Conservation (phyloP, 2,329 filamentous ascomycete genomes). For the Penicillium sp. region DNA sequence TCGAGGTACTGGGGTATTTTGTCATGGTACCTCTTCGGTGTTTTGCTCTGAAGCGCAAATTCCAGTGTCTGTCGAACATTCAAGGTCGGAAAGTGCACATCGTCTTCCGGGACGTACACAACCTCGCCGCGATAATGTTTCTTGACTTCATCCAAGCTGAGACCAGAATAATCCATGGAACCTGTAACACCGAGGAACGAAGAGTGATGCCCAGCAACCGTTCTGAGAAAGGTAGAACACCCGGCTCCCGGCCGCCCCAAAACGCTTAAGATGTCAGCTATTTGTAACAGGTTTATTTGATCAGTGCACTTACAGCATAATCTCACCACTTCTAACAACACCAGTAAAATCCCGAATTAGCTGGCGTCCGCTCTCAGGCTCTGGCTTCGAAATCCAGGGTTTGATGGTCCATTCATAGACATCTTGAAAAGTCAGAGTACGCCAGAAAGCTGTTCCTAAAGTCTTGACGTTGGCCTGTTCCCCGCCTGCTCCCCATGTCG, state of each 20-base stretch:
- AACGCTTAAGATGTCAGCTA: slow-evolving; percentile 41
- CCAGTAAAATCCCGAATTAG: slow-evolving; percentile 69
- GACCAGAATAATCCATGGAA: slow-evolving; percentile 70
- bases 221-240: slow-evolving; percentile 74
- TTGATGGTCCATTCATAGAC: slow-evolving; percentile 60
- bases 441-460: slow-evolving; percentile 70
- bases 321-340: slow-evolving; percentile 67
- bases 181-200: slow-evolving; percentile 68
- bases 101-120: slow-evolving; percentile 74
- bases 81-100: slow-evolving; percentile 70
- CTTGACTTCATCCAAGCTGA: slow-evolving; percentile 65
- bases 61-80: slow-evolving; percentile 74
- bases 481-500: slow-evolving; percentile 69
- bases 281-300: no score
- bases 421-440: slow-evolving; percentile 77
- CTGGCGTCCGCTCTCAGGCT: slow-evolving; percentile 52
- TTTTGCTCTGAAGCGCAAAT: slow-evolving; percentile 73
- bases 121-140: slow-evolving; percentile 72
- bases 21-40: slow-evolving; percentile 63
- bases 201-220: slow-evolving; percentile 69
- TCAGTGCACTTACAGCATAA: slow-evolving; percentile 58
- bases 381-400: slow-evolving; percentile 50
- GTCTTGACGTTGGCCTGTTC: slow-evolving; percentile 69
- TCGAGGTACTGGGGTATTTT: slow-evolving; percentile 69
- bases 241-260: slow-evolving; percentile 72